Evolutionary conservation across 805 yeast genomes (phyloP), one percentile per base, ranked within the genome.

Genomic region (Schwanniomyces pseudopolymorphus): DNA sequence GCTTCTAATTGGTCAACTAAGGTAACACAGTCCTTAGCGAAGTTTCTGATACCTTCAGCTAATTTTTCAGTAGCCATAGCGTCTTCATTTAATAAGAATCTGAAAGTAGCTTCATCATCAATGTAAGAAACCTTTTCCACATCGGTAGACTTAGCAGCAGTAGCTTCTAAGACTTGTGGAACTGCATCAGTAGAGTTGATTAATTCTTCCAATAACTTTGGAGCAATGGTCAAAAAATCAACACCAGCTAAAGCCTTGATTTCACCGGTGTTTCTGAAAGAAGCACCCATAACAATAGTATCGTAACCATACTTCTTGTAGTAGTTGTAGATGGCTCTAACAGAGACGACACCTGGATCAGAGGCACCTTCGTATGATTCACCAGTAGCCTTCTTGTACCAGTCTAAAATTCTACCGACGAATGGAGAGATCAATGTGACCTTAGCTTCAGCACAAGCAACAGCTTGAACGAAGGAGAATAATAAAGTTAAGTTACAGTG

Each of bases 281-380:
- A 92, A 50, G 99, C 99, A 75, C 99, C 99, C 99, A 94, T 94
- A 66, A 94, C 98, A 67, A 94, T 91, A 70, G 99, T 94, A 63
- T 92, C 81, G 84, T 94, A 94, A 60, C 85, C 92, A 74, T 72
- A 89, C 78, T 92, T 92, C 85, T 94, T 94, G 87, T 94, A 94
- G 84, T 94, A 94, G 87, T 91, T 87, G 88, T 70, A 94, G 72
- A 94, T 94, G 52, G 66, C 69, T 74, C 84, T 85, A 61, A 94
- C 99, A 37, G 97, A 89, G 43, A 77, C 43, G 52, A 94, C 98
- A 86, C 99, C 99, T 58, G 99, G 99, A 74, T 94, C 98, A 56
- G 83, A 76, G 61, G 80, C 88, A 57, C 80, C 78, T 44, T 81
- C 75, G 83, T 89, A 92, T 47, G 83, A 78, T 80, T 91, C 81